A percentile compares a stretch with the other conserved stretches of the same genome.
phyloP scores from a whole-genome alignment of 768 basidiomycete species.

The Tulasnella sp. region DNA sequence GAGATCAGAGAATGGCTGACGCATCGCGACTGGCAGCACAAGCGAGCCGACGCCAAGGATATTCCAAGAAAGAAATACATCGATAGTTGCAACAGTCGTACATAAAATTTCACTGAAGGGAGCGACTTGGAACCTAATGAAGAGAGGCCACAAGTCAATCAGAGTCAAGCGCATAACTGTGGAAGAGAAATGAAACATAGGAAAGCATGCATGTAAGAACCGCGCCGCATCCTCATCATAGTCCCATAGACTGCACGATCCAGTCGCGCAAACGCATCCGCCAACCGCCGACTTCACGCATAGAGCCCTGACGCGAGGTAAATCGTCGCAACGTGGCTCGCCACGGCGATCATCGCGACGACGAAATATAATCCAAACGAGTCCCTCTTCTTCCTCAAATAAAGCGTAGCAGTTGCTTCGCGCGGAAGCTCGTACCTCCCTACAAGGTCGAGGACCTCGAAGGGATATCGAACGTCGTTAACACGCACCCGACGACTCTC shows the following conservation, averaged over 20 bases:
- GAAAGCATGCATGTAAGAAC: background rate
- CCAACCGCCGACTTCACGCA: background rate
- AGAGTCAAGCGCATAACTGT: background rate
- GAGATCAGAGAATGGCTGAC: no score
- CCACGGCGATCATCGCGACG: background rate
- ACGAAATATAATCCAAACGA: background rate
- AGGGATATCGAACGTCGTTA: background rate
- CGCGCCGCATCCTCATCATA: background rate
- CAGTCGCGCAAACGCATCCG: background rate
- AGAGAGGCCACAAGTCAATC: background rate
- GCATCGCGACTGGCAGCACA: background rate
- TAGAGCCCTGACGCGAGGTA: background rate
- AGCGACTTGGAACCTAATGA: background rate
- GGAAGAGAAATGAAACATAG: background rate
- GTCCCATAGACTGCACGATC: background rate
- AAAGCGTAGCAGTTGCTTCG: background rate
- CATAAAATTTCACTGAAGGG: background rate
- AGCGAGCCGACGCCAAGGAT: background rate
- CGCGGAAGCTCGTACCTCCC: background rate
- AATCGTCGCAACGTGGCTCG: background rate
- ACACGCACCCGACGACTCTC: background rate
- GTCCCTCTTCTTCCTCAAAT: background rate
- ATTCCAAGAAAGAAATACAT: background rate
- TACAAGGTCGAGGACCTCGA: background rate
- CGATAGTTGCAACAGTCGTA: background rate